These are phyloP conservation scores for Immersiporthe knoxdaviesiana DNA, from an alignment of 2,329 filamentous ascomycete species.

Conservation along the genomic window DNA sequence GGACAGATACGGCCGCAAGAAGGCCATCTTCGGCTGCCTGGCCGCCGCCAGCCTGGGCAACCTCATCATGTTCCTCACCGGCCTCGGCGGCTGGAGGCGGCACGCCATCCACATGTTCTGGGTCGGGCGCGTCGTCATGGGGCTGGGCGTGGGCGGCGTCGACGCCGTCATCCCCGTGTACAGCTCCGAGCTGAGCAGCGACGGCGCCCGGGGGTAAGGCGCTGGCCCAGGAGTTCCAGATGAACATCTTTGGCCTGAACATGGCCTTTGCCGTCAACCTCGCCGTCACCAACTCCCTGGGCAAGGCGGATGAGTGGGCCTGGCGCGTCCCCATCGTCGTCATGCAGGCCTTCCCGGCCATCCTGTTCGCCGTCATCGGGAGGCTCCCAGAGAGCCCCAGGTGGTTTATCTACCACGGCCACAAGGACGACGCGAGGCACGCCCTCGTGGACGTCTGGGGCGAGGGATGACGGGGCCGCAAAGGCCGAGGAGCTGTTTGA, in stretches of 20 bases:
- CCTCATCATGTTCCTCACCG: constrained; percentile 27
- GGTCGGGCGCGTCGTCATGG: constrained; percentile 38
- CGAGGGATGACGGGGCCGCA: constrained; percentile 40
- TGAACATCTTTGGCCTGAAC: constrained; percentile 65
- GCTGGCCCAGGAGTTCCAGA: constrained; percentile 65
- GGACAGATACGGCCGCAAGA: constrained; percentile 25
- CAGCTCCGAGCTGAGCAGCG: constrained; percentile 58
- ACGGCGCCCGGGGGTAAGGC: constrained; percentile 60
- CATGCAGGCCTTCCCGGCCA: constrained; percentile 62
- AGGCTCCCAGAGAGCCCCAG: constrained; percentile 60
- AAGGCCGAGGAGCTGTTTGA: constrained; percentile 50
- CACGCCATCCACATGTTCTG: constrained; percentile 25
- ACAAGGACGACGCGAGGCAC: constrained; percentile 52
- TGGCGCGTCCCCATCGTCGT: constrained; percentile 64
- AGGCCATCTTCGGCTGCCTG: constrained; percentile 28
- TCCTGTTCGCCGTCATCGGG: constrained; percentile 56
- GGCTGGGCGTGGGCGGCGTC: constrained; percentile 61
- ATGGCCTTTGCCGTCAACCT: constrained; percentile 65
- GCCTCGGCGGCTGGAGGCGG: constrained; percentile 23
- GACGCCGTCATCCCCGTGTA: constrained; percentile 65
- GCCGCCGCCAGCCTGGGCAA: constrained; percentile 27
- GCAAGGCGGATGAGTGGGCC: constrained; percentile 62
- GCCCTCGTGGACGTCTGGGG: constrained; percentile 54
- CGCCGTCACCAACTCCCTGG: constrained; percentile 53
- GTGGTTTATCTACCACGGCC: constrained; percentile 58